Conservation (phyloP, 1,284 basidiomycete species). For the Quambalaria eucalypti region DNA sequence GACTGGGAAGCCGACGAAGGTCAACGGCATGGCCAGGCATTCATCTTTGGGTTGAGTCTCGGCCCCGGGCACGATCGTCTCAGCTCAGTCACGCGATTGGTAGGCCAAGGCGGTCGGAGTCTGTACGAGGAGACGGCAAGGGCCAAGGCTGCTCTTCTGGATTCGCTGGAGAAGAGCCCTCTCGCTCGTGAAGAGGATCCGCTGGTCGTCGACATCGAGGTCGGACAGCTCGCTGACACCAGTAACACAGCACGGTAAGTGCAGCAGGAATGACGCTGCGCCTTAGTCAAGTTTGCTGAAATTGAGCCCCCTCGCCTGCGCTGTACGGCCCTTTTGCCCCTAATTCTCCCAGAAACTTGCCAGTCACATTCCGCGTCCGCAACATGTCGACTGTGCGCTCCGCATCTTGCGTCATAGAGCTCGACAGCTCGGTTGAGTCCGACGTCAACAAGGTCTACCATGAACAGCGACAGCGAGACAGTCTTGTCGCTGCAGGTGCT, state of each 20-base stretch:
- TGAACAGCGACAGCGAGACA: neutral
- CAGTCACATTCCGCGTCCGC: neutral
- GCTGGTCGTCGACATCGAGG: conserved; percentile 7
- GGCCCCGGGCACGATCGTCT: conserved; percentile 17
- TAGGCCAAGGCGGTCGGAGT: conserved; percentile 10
- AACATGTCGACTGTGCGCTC: conserved; percentile 6
- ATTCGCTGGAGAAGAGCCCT: conserved; percentile 13
- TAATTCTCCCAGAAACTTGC: neutral
- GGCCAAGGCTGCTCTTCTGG: conserved; percentile 18
- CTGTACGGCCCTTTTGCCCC: neutral
- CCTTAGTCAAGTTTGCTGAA: neutral
- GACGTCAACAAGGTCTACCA: neutral
- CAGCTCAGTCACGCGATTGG: conserved; percentile 1
- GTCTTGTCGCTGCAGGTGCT: neutral
- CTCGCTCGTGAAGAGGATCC: conserved; percentile 16
- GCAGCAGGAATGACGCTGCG: too few relatives aligned
- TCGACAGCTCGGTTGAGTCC: conserved; percentile 4
- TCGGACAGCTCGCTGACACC: neutral
- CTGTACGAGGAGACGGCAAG: conserved; percentile 31
- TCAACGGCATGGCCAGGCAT: conserved; percentile 5
- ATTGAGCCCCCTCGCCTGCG: neutral
- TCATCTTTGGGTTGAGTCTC: conserved; percentile 17
- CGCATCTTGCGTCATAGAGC: neutral
- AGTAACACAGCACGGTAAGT: neutral
- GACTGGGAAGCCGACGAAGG: conserved; percentile 3